phyloP scores from a whole-genome alignment of 2,329 filamentous ascomycete genomes.

The Alternaria dauci region DNA sequence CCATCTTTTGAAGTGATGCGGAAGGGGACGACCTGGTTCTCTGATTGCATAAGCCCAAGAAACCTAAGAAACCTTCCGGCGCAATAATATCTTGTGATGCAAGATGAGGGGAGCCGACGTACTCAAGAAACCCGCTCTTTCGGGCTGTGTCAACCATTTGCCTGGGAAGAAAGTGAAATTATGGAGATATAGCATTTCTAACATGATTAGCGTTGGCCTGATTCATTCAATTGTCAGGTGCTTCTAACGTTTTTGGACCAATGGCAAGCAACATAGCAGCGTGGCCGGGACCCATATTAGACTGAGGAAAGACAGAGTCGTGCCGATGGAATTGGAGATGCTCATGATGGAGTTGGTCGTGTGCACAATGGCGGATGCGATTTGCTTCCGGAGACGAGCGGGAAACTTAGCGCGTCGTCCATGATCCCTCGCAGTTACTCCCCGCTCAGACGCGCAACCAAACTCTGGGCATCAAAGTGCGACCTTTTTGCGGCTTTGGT shows the following conservation, averaged over 20 bases:
- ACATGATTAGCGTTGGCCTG: constrained; percentile 11
- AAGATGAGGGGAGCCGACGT: constrained; percentile 13
- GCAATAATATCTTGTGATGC: neutral
- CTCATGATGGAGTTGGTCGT: constrained; percentile 29
- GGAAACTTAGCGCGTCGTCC: constrained; percentile 10
- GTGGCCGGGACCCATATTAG: constrained; percentile 48
- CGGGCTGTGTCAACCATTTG: constrained; percentile 47
- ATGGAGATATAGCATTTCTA: constrained; percentile 50
- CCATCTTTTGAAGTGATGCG: constrained; percentile 76
- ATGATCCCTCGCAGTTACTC: constrained; percentile 1
- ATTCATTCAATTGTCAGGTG: neutral
- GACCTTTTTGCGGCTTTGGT: neutral
- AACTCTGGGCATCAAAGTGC: neutral
- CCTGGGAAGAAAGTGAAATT: constrained; percentile 48
- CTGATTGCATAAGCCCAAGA: constrained; percentile 55
- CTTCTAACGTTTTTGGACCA: constrained; percentile 46
- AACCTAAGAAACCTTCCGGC: neutral
- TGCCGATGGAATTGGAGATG: constrained; percentile 27
- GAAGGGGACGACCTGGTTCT: constrained; percentile 88
- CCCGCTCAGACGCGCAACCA: neutral
- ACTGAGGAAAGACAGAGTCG: constrained; percentile 40
- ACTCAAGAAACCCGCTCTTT: constrained; percentile 50
- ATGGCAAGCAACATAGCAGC: constrained; percentile 47
- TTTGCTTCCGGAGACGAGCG: neutral
- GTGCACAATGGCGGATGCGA: constrained; percentile 8